Percentiles rank a stretch among this genome's conserved stretches.
These are phyloP conservation scores for Xerocomus cyaneibrunnescens DNA, from an alignment of 1,284 basidiomycete species.

Conservation along the genomic window DNA sequence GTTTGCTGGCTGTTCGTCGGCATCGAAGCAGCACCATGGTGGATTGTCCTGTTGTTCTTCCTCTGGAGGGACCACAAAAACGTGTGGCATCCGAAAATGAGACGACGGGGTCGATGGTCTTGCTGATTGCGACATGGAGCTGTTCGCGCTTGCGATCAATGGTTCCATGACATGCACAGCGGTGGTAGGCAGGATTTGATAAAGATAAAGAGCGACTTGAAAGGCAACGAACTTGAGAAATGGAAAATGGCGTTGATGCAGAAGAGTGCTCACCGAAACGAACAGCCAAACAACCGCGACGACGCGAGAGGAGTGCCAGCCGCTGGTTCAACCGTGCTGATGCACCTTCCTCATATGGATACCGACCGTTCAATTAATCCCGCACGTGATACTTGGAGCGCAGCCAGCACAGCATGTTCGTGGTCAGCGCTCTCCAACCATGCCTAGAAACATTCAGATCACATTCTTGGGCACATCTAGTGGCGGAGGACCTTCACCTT, in stretches of 20 bases:
- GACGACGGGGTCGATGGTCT: conserved; percentile 8
- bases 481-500: conserved; percentile 67
- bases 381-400: conserved; percentile 12
- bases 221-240: conserved; percentile 1
- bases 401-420: not conserved
- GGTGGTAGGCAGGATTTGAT: not conserved
- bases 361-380: not conserved
- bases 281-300: conserved; percentile 3
- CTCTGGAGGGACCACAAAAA: conserved; percentile 69
- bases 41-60: conserved; percentile 58
- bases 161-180: conserved; percentile 16
- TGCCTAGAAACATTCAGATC: conserved; percentile 38
- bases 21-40: conserved; percentile 67
- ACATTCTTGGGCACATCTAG: conserved; percentile 76
- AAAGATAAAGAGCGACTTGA: conserved; percentile 21
- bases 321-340: conserved; percentile 25
- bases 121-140: conserved; percentile 14
- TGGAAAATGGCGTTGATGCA: not conserved
- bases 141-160: conserved; percentile 11
- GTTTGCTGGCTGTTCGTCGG: conserved; percentile 38
- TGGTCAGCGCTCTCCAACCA: not conserved
- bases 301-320: conserved; percentile 20
- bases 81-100: conserved; percentile 51
- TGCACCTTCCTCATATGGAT: conserved; percentile 23
- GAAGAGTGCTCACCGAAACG: conserved; percentile 15